These are phyloP conservation scores for Lasiosphaeria ovina DNA, from an alignment of 495 filamentous ascomycete genomes.

Conservation along the genomic window DNA sequence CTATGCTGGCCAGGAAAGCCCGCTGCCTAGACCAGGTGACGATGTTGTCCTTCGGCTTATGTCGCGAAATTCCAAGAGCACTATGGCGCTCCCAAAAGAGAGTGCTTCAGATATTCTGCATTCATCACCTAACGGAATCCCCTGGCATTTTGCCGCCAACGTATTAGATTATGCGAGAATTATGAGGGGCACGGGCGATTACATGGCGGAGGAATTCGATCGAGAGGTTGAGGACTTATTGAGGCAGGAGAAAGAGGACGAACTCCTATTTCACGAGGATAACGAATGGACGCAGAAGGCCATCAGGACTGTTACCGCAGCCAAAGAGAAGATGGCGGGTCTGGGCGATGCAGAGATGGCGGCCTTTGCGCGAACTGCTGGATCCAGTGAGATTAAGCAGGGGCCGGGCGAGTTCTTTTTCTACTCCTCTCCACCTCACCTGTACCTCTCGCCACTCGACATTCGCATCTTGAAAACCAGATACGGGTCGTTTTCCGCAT, in stretches of 20 bases:
- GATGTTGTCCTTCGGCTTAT: conserved; percentile 88
- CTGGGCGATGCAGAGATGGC: conserved; percentile 24
- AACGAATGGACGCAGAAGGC: conserved; percentile 89
- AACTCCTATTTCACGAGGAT: conserved; percentile 90
- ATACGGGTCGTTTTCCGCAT: conserved; percentile 77
- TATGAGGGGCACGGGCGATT: conserved; percentile 90
- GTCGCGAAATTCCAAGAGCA: conserved; percentile 73
- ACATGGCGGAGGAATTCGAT: conserved; percentile 78
- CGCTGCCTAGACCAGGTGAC: conserved; percentile 73
- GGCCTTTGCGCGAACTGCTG: conserved; percentile 3
- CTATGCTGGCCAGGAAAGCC: conserved; percentile 84
- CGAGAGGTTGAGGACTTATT: conserved; percentile 71
- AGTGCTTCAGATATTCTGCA: conserved; percentile 64
- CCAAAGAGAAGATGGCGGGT: conserved; percentile 63
- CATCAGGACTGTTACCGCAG: conserved; percentile 63
- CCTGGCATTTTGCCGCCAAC: conserved; percentile 92
- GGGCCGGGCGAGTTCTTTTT: conserved; percentile 66
- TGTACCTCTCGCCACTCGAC: conserved; percentile 90
- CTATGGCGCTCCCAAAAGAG: conserved; percentile 82
- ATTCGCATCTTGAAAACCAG: conserved; percentile 91
- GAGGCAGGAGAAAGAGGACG: conserved; percentile 79
- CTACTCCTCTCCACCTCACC: conserved; percentile 85
- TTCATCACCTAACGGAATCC: conserved; percentile 65
- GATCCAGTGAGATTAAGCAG: conserved; percentile 15
- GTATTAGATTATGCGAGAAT: conserved; percentile 92